phyloP scores from a whole-genome alignment of 2,329 filamentous ascomycete genomes.

The Alternaria rosae region DNA sequence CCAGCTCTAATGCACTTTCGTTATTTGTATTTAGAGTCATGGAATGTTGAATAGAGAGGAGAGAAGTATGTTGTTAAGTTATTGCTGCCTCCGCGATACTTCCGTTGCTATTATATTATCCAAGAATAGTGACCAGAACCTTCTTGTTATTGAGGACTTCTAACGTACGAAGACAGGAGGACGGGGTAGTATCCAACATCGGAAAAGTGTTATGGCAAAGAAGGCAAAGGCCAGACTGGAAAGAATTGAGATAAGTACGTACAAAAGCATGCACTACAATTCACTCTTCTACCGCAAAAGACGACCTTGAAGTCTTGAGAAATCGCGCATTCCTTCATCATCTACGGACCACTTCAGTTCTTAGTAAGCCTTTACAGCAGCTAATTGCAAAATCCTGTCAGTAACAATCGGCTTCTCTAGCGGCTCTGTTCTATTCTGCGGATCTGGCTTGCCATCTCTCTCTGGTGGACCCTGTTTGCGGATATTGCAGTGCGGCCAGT shows the following conservation, averaged over 20 bases:
- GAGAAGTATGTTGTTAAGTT: neutral
- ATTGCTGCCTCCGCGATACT: neutral
- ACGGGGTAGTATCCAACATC: neutral
- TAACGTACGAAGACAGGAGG: neutral
- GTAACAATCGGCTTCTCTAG: slow-evolving; percentile 28
- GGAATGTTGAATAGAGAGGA: neutral
- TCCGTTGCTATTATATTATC: neutral
- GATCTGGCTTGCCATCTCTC: slow-evolving; percentile 18
- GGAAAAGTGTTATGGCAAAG: neutral
- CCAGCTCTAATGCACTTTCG: neutral
- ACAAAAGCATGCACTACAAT: neutral
- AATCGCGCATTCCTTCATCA: neutral
- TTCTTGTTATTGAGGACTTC: neutral
- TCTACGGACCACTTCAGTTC: neutral
- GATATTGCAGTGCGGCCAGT: slow-evolving; percentile 36
- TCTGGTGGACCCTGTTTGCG: slow-evolving; percentile 16
- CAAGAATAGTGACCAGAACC: neutral
- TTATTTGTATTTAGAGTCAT: neutral
- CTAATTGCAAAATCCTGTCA: slow-evolving; percentile 14
- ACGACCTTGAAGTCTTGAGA: neutral
- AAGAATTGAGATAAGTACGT: neutral
- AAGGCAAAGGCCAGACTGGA: neutral
- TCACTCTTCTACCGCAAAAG: neutral
- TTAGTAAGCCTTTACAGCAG: slow-evolving; percentile 6
- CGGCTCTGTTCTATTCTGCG: slow-evolving; percentile 24